Evolutionary conservation across 2,329 filamentous ascomycete species (phyloP).

Genomic region (Calonectria fujianensis): DNA sequence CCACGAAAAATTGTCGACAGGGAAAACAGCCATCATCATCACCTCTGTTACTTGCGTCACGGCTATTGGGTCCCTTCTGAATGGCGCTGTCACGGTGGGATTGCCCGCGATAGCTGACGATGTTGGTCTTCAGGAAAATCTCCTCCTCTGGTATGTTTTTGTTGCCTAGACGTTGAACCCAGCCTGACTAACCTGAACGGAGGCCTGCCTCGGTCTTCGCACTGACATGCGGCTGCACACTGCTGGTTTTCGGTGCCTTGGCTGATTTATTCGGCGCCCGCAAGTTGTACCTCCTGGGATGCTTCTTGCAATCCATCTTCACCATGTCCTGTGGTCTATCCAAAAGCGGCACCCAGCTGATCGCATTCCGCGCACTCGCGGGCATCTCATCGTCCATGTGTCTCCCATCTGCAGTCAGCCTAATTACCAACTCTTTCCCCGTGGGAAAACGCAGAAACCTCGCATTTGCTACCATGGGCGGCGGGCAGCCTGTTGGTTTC

Average conservation of each 20-base stretch:
- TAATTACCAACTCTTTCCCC: constrained; percentile 58
- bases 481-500: constrained; percentile 65
- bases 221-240: constrained; percentile 16
- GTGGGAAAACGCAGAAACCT: constrained; percentile 58
- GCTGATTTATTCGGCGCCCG: constrained; percentile 24
- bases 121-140: neutral
- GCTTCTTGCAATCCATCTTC: constrained; percentile 45
- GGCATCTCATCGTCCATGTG: constrained; percentile 58
- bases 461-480: constrained; percentile 62
- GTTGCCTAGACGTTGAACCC: too few relatives aligned
- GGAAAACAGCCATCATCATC: constrained; percentile 11
- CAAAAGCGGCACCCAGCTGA: constrained; percentile 55
- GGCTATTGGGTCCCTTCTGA: constrained; percentile 1
- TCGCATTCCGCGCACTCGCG: constrained; percentile 56
- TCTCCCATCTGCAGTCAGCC: constrained; percentile 56
- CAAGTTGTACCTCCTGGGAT: constrained; percentile 20
- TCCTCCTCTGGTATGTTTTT: constrained; percentile 13
- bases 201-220: constrained; percentile 26
- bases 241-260: constrained; percentile 15
- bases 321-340: constrained; percentile 56
- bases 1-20: neutral
- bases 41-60: constrained; percentile 25
- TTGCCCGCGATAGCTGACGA: constrained; percentile 20
- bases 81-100: constrained; percentile 16
- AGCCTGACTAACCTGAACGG: neutral